Evolutionary conservation across 306 rosid species (phyloP).

Genomic region (Albizia julibrissin): DNA sequence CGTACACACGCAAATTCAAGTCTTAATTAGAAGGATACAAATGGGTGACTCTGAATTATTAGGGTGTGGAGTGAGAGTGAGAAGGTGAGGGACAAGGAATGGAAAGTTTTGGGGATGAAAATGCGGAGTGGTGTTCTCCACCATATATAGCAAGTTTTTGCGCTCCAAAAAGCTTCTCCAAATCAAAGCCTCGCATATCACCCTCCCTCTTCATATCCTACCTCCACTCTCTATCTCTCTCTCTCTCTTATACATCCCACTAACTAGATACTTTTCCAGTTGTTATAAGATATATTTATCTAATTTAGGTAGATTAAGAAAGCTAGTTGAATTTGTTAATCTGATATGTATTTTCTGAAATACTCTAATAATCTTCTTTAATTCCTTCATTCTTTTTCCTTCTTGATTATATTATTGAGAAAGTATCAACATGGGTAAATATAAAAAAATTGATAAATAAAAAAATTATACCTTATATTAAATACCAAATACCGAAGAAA

Average conservation of each 20-base stretch:
- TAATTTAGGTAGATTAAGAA: too few relatives aligned
- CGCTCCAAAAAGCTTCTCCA: neutral
- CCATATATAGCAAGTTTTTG: constrained; percentile 4
- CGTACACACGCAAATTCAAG: neutral
- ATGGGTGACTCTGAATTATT: constrained; percentile 26
- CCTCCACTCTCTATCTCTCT: neutral
- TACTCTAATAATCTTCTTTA: too few relatives aligned
- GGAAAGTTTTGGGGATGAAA: constrained; percentile 47
- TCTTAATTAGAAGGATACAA: neutral
- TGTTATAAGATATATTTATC: too few relatives aligned
- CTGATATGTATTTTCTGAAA: too few relatives aligned
- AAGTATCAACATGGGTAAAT: too few relatives aligned
- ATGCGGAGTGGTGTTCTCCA: constrained; percentile 78
- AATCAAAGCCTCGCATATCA: neutral
- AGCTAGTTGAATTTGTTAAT: too few relatives aligned
- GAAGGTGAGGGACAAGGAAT: neutral
- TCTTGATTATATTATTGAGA: too few relatives aligned
- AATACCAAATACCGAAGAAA: too few relatives aligned
- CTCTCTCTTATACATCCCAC: neutral
- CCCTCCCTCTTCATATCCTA: neutral
- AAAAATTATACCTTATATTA: too few relatives aligned
- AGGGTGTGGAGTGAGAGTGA: neutral
- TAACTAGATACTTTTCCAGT: neutral
- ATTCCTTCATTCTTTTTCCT: too few relatives aligned
- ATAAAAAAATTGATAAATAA: too few relatives aligned